These are phyloP conservation scores for Pichia sp. DNA, from an alignment of 1,139 yeast species.

Conservation along the genomic window DNA sequence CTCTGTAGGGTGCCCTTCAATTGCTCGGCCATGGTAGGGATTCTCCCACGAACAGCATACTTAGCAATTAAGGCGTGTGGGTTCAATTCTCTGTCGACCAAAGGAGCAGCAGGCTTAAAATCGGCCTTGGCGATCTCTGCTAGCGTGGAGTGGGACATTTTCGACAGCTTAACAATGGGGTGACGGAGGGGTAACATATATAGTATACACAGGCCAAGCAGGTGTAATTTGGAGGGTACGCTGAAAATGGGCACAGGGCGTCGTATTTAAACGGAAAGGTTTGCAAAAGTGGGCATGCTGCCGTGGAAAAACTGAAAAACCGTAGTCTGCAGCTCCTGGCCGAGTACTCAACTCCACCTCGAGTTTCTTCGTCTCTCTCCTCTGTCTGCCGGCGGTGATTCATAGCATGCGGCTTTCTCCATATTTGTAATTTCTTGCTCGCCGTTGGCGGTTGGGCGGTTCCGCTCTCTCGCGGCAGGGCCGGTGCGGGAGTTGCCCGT, in stretches of 20 bases:
- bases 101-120: slow-evolving; percentile 30
- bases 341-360: too few species aligned
- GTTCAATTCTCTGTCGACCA: slow-evolving; percentile 54
- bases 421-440: too few species aligned
- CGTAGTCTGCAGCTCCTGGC: too few species aligned
- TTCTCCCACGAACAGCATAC: slow-evolving; percentile 91
- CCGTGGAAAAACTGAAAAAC: too few species aligned
- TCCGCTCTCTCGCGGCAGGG: not conserved
- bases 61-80: slow-evolving; percentile 75
- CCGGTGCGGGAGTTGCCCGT: not conserved
- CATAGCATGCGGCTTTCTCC: not conserved
- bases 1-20: slow-evolving; percentile 50
- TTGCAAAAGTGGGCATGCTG: too few species aligned
- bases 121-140: slow-evolving; percentile 13
- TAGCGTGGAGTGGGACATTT: slow-evolving; percentile 13
- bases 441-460: too few species aligned
- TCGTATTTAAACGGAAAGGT: too few species aligned
- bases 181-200: not conserved
- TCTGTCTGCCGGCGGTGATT: not conserved
- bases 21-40: slow-evolving; percentile 92
- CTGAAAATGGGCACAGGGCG: too few species aligned
- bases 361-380: too few species aligned
- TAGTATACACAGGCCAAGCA: too few species aligned
- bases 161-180: slow-evolving; percentile 2
- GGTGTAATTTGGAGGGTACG: too few species aligned